Conservation (phyloP, 345 rosid species). For the Cardamine chenopodiifolia region DNA sequence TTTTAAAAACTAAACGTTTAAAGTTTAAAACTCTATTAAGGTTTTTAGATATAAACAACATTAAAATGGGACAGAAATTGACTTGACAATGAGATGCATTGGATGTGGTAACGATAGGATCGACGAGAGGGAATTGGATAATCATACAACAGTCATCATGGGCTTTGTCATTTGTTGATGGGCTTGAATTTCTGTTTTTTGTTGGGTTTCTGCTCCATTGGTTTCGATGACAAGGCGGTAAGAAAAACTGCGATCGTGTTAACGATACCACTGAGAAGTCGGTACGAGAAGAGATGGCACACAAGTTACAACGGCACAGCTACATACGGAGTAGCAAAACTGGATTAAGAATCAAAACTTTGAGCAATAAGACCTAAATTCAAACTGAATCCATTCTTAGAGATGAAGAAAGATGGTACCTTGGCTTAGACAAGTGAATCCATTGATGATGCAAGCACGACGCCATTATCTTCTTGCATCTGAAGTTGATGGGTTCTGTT, state of each 20-base stretch:
- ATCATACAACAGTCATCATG: neutral
- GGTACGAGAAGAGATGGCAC: neutral
- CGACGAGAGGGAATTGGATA: neutral
- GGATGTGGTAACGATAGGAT: neutral
- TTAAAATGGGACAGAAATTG: neutral
- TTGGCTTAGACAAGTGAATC: neutral
- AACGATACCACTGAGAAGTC: too few species aligned
- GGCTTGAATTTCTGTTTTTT: neutral
- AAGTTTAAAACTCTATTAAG: too few species aligned
- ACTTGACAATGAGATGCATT: neutral
- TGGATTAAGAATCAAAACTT: too few species aligned
- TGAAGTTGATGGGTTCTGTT: too few species aligned
- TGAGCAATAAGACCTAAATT: neutral
- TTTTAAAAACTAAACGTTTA: too few species aligned
- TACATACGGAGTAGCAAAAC: neutral
- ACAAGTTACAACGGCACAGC: neutral
- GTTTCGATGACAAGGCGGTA: neutral
- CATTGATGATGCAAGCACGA: neutral
- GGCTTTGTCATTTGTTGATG: neutral
- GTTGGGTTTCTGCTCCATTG: neutral
- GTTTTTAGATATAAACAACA: too few species aligned
- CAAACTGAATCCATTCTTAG: neutral
- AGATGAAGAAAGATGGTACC: neutral
- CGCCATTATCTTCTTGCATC: too few species aligned
- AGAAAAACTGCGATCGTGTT: too few species aligned